Evolutionary conservation across 164 flowering plant genomes (phyloP), one percentile per base, ranked within the genome.

Genomic region (Liquidambar formosana): DNA sequence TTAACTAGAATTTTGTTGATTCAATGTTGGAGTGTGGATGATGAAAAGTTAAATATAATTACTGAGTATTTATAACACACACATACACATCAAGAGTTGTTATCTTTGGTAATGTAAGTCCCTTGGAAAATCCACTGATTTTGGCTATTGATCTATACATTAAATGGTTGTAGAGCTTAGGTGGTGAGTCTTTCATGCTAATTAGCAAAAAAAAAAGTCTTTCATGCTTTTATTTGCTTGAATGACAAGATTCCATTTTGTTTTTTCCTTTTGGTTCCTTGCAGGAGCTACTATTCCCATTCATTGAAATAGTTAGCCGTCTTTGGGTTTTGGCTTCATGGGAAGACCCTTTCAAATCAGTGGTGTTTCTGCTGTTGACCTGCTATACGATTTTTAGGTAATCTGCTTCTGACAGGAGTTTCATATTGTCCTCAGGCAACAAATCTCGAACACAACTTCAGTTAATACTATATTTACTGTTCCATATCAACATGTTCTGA

Each of bases 261-360:
- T 33, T 10, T 22, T 13, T 21, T 27, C 23, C 9, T 26, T 64
- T 13, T 16, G 16, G 43, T 51, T 74, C 18, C 44, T 18, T 67
- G 61, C 66, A 94, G 98, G 98, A 86, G 69, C 71, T 94, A 58
- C 83, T 94, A 59, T 85, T 88, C 57, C 98, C 96, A 15, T 54
- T 86, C 18, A 73, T 83, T 64, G 78, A 78, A 75, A 51, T 69
- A 26, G 79, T 70, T 64, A 71, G 52, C 68, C 71, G 79, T 65
- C 68, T 90, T 65, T 86, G 83, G 22, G 59, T 38, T 70, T 73
- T 89, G 82, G 89, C 89, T 19, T 89, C 90, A 49, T 94, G 98
- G 98, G 83, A 85, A 65, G 86, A 86, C 57, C 86, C 90, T 66
- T 70, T 74, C 6, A 90, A 81, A 62, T 94, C 98, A 52, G 59